Evolutionary conservation across 805 yeast genomes (phyloP).

Genomic region (Clavispora phyllophila): DNA sequence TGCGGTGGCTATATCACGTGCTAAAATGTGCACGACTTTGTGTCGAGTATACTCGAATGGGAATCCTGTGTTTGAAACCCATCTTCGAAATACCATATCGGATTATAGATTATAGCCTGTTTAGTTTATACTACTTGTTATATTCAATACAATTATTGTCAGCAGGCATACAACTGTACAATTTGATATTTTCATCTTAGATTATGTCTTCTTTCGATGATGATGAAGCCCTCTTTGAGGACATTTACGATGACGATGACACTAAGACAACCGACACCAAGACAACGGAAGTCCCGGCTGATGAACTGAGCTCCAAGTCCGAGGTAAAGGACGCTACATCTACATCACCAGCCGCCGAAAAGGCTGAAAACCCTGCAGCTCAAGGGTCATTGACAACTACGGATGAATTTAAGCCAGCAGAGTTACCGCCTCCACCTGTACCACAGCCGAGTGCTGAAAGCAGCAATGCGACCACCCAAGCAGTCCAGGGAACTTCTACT

Average conservation of each 20-base stretch:
- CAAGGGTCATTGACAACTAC: neutral
- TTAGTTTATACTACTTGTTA: slow-evolving; percentile 1
- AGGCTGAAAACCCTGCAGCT: neutral
- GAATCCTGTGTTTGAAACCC: neutral
- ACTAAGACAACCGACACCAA: slow-evolving; percentile 9
- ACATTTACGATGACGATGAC: slow-evolving; percentile 53
- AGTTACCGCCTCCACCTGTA: neutral
- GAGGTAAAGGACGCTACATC: slow-evolving; percentile 7
- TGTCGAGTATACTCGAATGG: neutral
- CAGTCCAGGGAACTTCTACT: neutral
- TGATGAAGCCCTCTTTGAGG: slow-evolving; percentile 92
- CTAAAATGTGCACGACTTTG: neutral
- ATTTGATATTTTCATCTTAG: neutral
- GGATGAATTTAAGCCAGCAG: neutral
- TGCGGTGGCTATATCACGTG: neutral
- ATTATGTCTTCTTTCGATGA: slow-evolving; percentile 53
- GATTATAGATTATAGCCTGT: slow-evolving; percentile 1
- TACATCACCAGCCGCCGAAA: neutral
- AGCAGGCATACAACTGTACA: neutral
- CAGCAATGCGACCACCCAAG: neutral
- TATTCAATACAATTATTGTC: neutral
- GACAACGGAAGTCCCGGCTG: slow-evolving; percentile 12
- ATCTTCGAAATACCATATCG: neutral
- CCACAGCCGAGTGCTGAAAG: neutral
- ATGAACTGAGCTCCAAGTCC: slow-evolving; percentile 2